Evolutionary conservation across 768 basidiomycete genomes (phyloP), one percentile per base, ranked within the genome.

Genomic region (Chiua virens): DNA sequence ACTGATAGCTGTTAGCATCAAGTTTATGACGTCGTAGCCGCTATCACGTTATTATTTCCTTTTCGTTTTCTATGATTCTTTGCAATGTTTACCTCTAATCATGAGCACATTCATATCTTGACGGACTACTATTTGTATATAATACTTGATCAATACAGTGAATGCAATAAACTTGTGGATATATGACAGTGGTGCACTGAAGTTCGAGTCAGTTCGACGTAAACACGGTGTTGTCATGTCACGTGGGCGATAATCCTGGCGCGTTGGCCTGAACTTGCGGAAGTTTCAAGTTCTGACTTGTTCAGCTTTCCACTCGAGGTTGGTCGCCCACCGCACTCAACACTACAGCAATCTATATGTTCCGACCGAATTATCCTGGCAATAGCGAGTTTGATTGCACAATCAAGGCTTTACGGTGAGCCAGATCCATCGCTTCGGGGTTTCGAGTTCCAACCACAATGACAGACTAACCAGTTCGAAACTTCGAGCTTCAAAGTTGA

Each of bases 181-280:
- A n/a, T n/a, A n/a, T n/a, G n/a, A n/a, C n/a, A n/a, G n/a, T n/a
- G n/a, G n/a, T n/a, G n/a, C n/a, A n/a, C n/a, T n/a, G n/a, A n/a
- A n/a, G n/a, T n/a, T n/a, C n/a, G n/a, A n/a, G n/a, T n/a, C n/a
- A n/a, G n/a, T n/a, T n/a, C n/a, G n/a, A n/a, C n/a, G n/a, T n/a
- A n/a, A n/a, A n/a, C n/a, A n/a, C n/a, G n/a, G n/a, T n/a, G n/a
- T n/a, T n/a, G n/a, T 23, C 15, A 18, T n/a, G 36, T 58, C 57
- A 58, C 57, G 57, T 58, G 57, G 46, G 28, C 7, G 44, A 48
- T 53, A 18, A 30, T 32, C 25, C 27, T 36, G 40, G 23, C 38
- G 42, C 6, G 25, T 27, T 27, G 25, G 25, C 4, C 25, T 8
- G 5, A 27, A 27, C 25, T 27, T 27, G 25, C 25, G 25, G 8